Conservation (phyloP, 257 asterid species). For the Prunella vulgaris region DNA sequence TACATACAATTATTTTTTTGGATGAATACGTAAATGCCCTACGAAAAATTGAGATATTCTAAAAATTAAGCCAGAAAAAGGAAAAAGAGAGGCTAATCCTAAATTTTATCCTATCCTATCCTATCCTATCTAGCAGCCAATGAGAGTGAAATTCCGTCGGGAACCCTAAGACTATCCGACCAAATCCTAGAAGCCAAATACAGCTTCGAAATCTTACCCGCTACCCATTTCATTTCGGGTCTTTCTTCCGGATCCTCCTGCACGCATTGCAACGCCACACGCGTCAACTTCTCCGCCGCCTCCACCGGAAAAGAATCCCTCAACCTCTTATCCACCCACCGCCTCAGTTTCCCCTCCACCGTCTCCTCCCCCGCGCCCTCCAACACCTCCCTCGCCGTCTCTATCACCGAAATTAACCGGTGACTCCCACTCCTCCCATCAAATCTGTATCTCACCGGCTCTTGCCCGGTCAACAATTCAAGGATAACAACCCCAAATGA, state of each 20-base stretch:
- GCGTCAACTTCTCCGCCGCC: constrained; percentile 62
- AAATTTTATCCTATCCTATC: no score
- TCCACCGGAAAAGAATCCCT: constrained; percentile 97
- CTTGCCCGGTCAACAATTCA: constrained; percentile 78
- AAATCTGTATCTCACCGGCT: constrained; percentile 54
- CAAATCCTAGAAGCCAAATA: constrained; percentile 65
- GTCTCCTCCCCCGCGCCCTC: constrained; percentile 32
- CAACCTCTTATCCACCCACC: constrained; percentile 83
- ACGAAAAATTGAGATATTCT: no score
- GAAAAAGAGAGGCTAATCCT: not conserved
- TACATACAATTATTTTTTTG: no score
- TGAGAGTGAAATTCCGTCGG: constrained; percentile 66
- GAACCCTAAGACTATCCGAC: constrained; percentile 51
- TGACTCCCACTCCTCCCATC: constrained; percentile 48
- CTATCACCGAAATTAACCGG: constrained; percentile 44
- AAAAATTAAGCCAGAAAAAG: not conserved
- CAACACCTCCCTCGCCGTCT: constrained; percentile 51
- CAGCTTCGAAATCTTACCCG: constrained; percentile 67
- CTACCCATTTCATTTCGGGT: constrained; percentile 85
- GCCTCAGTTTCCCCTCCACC: constrained; percentile 59
- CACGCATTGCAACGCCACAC: constrained; percentile 76
- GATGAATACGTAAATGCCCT: no score
- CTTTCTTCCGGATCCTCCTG: constrained; percentile 67
- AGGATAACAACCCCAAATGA: constrained; percentile 85
- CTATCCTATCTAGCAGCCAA: constrained; percentile 66